These are phyloP conservation scores for Leucosporidium creatinivorum DNA, from an alignment of 768 basidiomycete genomes.

Conservation along the genomic window DNA sequence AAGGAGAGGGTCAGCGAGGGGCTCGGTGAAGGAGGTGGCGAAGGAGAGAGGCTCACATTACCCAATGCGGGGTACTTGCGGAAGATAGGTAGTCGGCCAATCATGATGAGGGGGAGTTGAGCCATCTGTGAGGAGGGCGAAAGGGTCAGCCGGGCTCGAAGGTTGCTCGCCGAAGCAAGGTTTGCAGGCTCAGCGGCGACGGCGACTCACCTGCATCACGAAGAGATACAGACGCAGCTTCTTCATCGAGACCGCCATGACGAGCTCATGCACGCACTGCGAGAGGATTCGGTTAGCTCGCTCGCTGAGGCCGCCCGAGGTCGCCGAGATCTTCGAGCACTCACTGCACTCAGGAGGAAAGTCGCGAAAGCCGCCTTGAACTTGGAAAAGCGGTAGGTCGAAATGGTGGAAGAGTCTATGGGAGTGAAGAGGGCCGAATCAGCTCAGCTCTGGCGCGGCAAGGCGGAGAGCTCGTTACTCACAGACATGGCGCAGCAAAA, in stretches of 20 bases:
- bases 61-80: constrained; percentile 68
- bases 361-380: constrained; percentile 83
- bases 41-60: constrained; percentile 35
- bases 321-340: background rate
- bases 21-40: background rate
- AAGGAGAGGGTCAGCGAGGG: constrained; percentile 41
- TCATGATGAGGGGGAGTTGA: constrained; percentile 82
- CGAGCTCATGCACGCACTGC: constrained; percentile 68
- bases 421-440: background rate
- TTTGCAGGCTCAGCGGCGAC: background rate
- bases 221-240: constrained; percentile 92
- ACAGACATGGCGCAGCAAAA: constrained; percentile 79
- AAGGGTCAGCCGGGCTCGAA: background rate
- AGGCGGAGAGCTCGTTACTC: background rate
- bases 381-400: constrained; percentile 64
- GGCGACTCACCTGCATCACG: constrained; percentile 54
- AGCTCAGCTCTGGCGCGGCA: no score
- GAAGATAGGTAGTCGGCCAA: constrained; percentile 68
- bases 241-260: constrained; percentile 80
- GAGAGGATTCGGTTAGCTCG: background rate
- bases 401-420: constrained; percentile 66
- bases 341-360: constrained; percentile 75
- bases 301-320: no score
- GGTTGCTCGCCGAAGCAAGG: no score
- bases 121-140: constrained; percentile 52